Evolutionary conservation across 2,329 filamentous ascomycete species (phyloP), one percentile per base, ranked within the genome.

Genomic region (Incumbomyces lentus): DNA sequence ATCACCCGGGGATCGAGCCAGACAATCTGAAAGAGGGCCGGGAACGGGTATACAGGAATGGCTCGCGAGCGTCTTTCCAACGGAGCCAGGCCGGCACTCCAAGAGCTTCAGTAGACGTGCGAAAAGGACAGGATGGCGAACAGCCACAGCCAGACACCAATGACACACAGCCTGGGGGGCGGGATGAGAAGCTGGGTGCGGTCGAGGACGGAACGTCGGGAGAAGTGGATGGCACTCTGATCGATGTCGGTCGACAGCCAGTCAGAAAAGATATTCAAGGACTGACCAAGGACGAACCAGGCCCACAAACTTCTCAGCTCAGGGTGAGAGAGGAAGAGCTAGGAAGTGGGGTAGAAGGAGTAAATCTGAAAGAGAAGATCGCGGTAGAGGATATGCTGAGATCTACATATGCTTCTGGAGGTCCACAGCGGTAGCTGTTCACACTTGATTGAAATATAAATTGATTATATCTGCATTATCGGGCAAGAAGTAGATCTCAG

Each of bases 1-100:
- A 46, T 19, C 50, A 49, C 16, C 50, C 46, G n/a, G 46, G 37
- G 8, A 17, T 52, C 31, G 36, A 35, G 17, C 54, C 54, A n/a
- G 53, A 52, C 19, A 51, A 54, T 33, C 14, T 45, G 7, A 37
- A 38, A 31, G 33, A 36, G 18, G 42, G 34, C 8, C 17, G 29
- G 18, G 32, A 45, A 26, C n/a, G 34, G 14, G 13, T 29, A 30
- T 45, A 45, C 42, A 45, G 34, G 14, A 36, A 45, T 17, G 32
- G 19, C 34, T 37, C 33, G 19, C 5, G 19, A 38, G 19, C 33
- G 8, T 45, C 42, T 3, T 29, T 36, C 18, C 14, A 29, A 19
- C 33, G 22, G 26, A 45, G 40, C 40, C 31, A 22, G 30, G 6
- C 18, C 13, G 5, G 17, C 34, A 36, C 33, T 14, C 34, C 42